Base-by-base conservation (phyloP, 2,329 filamentous ascomycete species). In the Neofusicoccum parvum region DNA sequence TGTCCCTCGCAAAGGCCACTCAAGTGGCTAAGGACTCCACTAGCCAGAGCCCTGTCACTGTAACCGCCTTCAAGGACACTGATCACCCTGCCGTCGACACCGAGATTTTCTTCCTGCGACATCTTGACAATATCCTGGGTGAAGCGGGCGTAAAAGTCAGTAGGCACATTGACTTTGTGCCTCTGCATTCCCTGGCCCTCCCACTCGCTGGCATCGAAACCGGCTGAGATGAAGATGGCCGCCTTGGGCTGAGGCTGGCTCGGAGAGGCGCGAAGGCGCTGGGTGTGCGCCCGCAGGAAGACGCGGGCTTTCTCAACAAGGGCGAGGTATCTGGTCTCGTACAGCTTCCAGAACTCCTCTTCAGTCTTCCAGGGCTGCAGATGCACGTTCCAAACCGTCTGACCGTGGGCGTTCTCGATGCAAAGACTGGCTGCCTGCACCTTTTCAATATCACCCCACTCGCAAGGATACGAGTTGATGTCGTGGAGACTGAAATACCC, bases 401-500 rank as follows among this genome's bases (percentile, higher is more conserved):
- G 95, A 0, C 92, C 91, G 74, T 99, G 95, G 0, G 94, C 93
- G 72, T 94, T 94, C 67, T 98, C 94, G 68, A 99, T 89, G 75
- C 96, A 98, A 32, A 97, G 80, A 80, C 94, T 97, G 1, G 96
- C 95, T 71, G 94, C 96, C 74, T 91, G 92, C 60, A 98, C 90
- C 78, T 98, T 98, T 23, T 95, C 92, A 66, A 91, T 87, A 68
- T 98, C 94, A n/a, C 94, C 95, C 75, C 86, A 87, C 76, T 99
- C 95, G 75, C 95, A 99, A 0, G 96, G 95, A 73, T 96, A 99
- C 0, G 94, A 98, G 78, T 99, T 98, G 80, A 99, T 97, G 74
- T 99, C 95, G 76, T 99, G 95, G 49, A 99, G 78, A 76, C 94
- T 97, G 78, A 97, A 98, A 75, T 99, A 99, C 10, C 94, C 95